These are phyloP conservation scores for Paramyrothecium roridum DNA, from an alignment of 2,329 filamentous ascomycete genomes.

Conservation along the genomic window DNA sequence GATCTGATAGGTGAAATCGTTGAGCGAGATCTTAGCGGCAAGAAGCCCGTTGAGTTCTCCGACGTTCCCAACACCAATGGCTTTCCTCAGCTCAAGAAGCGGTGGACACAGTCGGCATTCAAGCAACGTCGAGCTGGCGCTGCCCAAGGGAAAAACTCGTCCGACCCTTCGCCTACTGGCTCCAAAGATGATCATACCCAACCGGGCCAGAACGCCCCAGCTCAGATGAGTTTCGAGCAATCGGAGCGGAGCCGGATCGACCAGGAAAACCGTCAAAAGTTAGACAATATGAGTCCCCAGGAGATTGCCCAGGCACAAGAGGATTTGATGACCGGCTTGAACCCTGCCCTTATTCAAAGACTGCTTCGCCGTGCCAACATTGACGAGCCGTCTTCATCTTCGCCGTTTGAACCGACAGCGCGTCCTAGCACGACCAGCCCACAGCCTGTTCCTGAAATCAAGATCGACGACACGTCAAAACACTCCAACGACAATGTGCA, in stretches of 20 bases:
- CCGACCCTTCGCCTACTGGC: neutral
- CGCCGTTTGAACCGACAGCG: conserved; percentile 38
- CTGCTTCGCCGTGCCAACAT: conserved; percentile 75
- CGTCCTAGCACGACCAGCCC: conserved; percentile 10
- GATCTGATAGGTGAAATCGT: conserved; percentile 70
- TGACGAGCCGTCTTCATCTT: conserved; percentile 52
- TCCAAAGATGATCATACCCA: neutral
- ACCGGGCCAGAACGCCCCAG: neutral
- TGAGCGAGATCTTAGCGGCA: conserved; percentile 62
- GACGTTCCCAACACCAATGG: conserved; percentile 53
- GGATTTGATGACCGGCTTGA: conserved; percentile 76
- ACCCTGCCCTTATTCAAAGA: conserved; percentile 71
- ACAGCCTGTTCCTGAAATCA: conserved; percentile 25
- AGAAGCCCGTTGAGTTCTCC: conserved; percentile 60
- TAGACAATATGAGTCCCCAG: conserved; percentile 74
- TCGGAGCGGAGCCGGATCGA: conserved; percentile 73
- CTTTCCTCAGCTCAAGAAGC: conserved; percentile 86
- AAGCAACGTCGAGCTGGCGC: conserved; percentile 52
- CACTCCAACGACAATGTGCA: conserved; percentile 1
- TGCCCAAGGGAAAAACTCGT: conserved; percentile 8
- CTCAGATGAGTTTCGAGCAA: conserved; percentile 29
- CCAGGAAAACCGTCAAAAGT: conserved; percentile 70
- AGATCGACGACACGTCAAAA: conserved; percentile 27
- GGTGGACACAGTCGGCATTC: conserved; percentile 71
- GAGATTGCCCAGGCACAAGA: conserved; percentile 79